Evolutionary conservation across 129 eudicot genomes (phyloP).

Genomic region (Artemisia argyi): DNA sequence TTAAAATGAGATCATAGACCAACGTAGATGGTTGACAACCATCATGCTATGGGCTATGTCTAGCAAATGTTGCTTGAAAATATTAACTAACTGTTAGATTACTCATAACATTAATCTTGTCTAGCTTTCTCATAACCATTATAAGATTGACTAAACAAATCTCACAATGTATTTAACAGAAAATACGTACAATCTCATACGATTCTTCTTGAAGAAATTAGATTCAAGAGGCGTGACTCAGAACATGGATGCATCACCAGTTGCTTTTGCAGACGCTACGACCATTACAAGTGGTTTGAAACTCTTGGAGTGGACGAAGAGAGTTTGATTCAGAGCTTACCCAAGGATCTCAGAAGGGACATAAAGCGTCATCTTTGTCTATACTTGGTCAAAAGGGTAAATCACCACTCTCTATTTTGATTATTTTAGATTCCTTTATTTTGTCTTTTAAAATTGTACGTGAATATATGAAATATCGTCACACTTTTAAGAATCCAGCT

Average conservation of each 20-base stretch:
- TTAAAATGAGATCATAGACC: no score
- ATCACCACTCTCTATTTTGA: neutral
- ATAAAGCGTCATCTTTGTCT: constrained; percentile 97
- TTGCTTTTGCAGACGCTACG: constrained; percentile 78
- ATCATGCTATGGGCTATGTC: no score
- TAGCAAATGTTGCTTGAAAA: no score
- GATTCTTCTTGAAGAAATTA: constrained; percentile 93
- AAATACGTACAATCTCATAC: constrained; percentile 85
- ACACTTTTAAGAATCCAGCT: no score
- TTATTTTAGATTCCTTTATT: no score
- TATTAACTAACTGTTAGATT: no score
- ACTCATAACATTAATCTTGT: no score
- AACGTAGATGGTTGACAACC: no score
- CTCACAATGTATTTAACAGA: constrained; percentile 18
- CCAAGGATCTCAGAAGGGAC: constrained; percentile 91
- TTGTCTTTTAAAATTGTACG: no score
- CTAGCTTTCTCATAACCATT: no score
- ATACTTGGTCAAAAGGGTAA: constrained; percentile 87
- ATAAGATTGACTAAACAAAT: no score
- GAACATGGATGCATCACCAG: constrained; percentile 99
- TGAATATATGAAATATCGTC: no score
- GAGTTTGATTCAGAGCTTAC: constrained; percentile 66
- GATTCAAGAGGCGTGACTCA: constrained; percentile 92
- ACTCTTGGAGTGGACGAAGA: constrained; percentile 98
- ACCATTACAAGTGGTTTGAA: constrained; percentile 94